Base-by-base conservation (phyloP, 768 basidiomycete species). In the Tylopilus felleus region DNA sequence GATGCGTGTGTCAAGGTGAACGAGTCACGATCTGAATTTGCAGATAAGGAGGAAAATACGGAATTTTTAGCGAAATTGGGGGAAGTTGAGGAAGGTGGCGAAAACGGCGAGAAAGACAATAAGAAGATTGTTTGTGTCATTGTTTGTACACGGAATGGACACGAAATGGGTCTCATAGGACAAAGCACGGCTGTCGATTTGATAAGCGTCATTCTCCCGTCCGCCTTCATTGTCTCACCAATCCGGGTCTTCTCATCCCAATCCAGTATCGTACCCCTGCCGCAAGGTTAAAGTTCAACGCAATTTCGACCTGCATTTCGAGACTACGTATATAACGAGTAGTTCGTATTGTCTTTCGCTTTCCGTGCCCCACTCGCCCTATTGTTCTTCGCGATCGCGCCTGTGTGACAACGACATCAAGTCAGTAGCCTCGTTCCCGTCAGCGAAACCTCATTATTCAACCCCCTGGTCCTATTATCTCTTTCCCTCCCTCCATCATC, bases 321-420 rank as follows among this genome's bases (percentile, higher is more conserved):
- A 62, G 60, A 55, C 62, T 56, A 66, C 70, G 73, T 81, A 81
- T 82, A 83, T 79, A 82, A 75, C 74, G 66, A 68, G 72, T 72
- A 66, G 64, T 64, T 60, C 70, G 75, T 80, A 82, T 82, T 83
- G 81, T 83, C 71, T 63, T 73, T 71, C 61, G 70, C 73, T 75
- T 75, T 78, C 74, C 66, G 80, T 80, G 79, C 79, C 80, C 81
- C 81, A 76, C 78, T 74, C 71, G 74, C 75, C 73, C 78, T 83
- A 85, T 84, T 85, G 83, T 84, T 81, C 68, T 70, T 54, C 52
- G 71, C 71, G 72, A 72, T 68, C 61, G 64, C 69, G 71, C 64
- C 60, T 73, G 70, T 72, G 74, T 75, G 72, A 77, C 75, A 77
- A 76, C 77, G 70, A 74, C 76, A 79, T 75, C 75, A 65, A n/a